These are phyloP conservation scores for Claviceps quebecensis DNA, from an alignment of 2,329 filamentous ascomycete species.

Conservation along the genomic window DNA sequence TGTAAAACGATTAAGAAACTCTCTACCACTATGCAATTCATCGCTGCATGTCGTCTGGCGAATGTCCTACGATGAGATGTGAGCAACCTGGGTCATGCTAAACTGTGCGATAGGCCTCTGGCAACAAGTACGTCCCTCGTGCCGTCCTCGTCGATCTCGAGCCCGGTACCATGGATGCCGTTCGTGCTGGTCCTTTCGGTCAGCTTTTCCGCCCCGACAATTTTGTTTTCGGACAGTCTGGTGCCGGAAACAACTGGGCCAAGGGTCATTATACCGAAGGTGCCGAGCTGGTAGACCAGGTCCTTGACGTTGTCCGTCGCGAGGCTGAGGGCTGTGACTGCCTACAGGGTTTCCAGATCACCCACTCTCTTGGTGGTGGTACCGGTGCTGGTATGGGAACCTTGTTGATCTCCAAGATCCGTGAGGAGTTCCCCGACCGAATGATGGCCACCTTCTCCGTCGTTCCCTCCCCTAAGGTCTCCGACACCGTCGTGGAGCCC, in stretches of 20 bases:
- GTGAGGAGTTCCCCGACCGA: constrained; percentile 97
- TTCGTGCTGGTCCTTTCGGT: constrained; percentile 93
- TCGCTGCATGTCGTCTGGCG: neutral
- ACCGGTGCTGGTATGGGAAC: constrained; percentile 99
- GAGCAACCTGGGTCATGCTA: neutral
- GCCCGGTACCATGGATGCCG: constrained; percentile 98
- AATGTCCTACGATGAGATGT: neutral
- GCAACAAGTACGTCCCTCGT: constrained; percentile 98
- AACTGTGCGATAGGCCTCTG: constrained; percentile 50
- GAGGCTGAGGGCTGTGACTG: constrained; percentile 98
- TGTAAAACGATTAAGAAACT: constrained; percentile 6
- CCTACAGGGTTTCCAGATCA: constrained; percentile 99
- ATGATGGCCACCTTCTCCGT: constrained; percentile 99
- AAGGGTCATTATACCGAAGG: constrained; percentile 99
- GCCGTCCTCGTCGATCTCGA: constrained; percentile 98
- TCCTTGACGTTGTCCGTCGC: constrained; percentile 94
- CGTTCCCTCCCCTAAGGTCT: constrained; percentile 96
- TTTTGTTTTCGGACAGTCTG: constrained; percentile 98
- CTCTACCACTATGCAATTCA: neutral
- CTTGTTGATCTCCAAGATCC: constrained; percentile 98
- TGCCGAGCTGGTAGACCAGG: constrained; percentile 95
- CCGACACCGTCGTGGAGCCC: constrained; percentile 97
- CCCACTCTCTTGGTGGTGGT: constrained; percentile 98
- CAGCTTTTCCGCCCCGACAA: constrained; percentile 99
- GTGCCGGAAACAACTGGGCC: constrained; percentile 99